These are phyloP conservation scores for Phaeodactylum tricornutum DNA, from an alignment of 108 stramenopile species.

Conservation along the genomic window DNA sequence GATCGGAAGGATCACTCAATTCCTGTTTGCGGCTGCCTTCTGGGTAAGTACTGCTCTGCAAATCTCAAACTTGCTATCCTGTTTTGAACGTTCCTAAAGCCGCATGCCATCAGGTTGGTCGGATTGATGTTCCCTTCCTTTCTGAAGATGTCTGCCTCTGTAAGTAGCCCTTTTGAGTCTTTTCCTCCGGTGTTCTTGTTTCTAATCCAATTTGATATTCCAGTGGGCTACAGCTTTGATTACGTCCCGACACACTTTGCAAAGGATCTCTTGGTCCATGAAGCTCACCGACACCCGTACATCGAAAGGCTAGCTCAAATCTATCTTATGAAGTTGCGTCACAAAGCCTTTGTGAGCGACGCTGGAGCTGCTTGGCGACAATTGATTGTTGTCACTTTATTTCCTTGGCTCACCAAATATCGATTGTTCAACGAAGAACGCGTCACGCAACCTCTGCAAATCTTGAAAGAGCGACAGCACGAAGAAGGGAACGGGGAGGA, in stretches of 20 bases:
- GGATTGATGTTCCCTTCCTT: conserved; percentile 49
- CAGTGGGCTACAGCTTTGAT: conserved; percentile 7
- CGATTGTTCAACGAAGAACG: conserved; percentile 1
- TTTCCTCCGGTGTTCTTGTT: no score
- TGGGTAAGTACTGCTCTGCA: no score
- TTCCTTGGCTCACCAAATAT: conserved; percentile 22
- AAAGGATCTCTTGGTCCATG: conserved; percentile 6
- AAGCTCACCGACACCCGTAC: conserved; percentile 60
- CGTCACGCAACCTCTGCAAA: not conserved
- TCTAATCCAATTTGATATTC: conserved; percentile 4
- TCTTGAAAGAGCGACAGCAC: not conserved
- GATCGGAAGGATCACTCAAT: conserved; percentile 22
- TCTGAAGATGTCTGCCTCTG: conserved; percentile 15
- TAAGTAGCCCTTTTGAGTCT: no score
- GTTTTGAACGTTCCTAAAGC: no score
- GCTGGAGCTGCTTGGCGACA: conserved; percentile 40
- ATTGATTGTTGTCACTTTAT: conserved; percentile 23
- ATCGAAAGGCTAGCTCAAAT: conserved; percentile 41
- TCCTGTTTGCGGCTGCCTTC: conserved; percentile 16
- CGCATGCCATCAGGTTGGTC: no score
- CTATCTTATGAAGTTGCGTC: conserved; percentile 51
- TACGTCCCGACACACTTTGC: not conserved
- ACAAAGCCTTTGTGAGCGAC: conserved; percentile 38
- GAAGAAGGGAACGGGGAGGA: not conserved
- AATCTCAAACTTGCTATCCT: no score